These are phyloP conservation scores for Kitagawia praeruptora DNA, from an alignment of 129 eudicot genomes.

Conservation along the genomic window DNA sequence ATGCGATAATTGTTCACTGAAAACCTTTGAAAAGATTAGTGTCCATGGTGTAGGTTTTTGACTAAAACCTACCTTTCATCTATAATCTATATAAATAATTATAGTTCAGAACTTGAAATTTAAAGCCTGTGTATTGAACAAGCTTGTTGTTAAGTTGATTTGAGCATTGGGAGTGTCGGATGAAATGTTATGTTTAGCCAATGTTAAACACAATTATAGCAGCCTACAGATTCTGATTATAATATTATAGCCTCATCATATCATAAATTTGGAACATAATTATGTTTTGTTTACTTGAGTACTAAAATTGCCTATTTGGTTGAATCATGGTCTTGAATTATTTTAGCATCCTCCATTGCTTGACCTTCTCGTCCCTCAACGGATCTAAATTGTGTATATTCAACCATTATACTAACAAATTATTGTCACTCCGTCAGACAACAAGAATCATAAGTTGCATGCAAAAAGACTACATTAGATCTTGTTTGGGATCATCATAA, in stretches of 20 bases:
- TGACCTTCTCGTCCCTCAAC: background rate
- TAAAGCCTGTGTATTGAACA: background rate
- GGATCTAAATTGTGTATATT: background rate
- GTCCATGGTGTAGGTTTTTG: background rate
- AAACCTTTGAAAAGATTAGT: background rate
- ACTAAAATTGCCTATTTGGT: background rate
- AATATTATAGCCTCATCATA: background rate
- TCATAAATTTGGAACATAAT: background rate
- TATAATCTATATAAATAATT: background rate
- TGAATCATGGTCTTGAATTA: background rate
- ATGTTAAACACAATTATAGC: background rate
- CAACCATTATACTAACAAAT: background rate
- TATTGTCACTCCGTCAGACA: background rate
- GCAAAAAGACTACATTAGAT: background rate
- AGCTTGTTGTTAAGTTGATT: background rate
- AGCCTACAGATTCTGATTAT: background rate
- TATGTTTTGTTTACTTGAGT: background rate
- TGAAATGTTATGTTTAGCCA: background rate
- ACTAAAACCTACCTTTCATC: background rate
- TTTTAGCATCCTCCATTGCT: background rate
- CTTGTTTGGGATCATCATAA: background rate
- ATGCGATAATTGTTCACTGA: background rate
- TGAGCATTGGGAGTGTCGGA: background rate
- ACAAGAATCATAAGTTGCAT: background rate
- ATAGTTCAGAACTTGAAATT: background rate